Conservation (phyloP, 1,284 basidiomycete species). For the Leccinum insolens region DNA sequence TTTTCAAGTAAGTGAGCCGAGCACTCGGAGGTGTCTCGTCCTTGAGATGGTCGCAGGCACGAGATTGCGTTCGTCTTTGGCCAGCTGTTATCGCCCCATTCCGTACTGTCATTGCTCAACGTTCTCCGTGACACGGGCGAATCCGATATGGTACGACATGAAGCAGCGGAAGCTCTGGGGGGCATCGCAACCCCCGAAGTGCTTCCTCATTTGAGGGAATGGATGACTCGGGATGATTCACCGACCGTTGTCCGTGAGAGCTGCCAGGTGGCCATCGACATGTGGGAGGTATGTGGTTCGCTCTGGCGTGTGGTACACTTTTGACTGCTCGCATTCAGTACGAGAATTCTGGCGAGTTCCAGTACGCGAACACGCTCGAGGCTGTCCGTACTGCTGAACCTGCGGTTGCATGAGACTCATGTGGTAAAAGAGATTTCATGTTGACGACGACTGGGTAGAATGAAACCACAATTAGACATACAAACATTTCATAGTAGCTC, state of each 20-base stretch:
- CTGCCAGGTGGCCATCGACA: constrained; percentile 95
- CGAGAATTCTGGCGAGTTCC: constrained; percentile 90
- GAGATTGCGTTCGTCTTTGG: constrained; percentile 99
- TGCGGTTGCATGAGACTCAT: constrained; percentile 18
- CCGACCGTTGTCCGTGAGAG: constrained; percentile 94
- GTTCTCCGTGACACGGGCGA: constrained; percentile 79
- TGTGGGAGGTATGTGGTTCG: constrained; percentile 79
- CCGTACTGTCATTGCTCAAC: constrained; percentile 82
- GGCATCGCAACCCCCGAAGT: constrained; percentile 95
- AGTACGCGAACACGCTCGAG: constrained; percentile 69
- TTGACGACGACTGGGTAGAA: neutral
- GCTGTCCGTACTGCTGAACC: constrained; percentile 10
- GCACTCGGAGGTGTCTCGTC: neutral
- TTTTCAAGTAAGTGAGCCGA: constrained; percentile 77
- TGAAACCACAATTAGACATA: neutral
- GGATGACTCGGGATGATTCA: constrained; percentile 77
- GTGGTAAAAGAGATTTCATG: neutral
- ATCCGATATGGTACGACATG: constrained; percentile 98
- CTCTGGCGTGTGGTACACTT: neutral
- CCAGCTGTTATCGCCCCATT: constrained; percentile 89
- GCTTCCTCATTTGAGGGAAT: constrained; percentile 84
- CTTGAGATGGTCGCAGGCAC: constrained; percentile 58
- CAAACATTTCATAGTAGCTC: neutral
- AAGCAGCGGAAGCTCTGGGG: constrained; percentile 97
- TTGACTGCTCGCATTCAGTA: constrained; percentile 51